Evolutionary conservation across 2,329 filamentous ascomycete species (phyloP), one percentile per base, ranked within the genome.

Genomic region (Harringtonia aguacate): DNA sequence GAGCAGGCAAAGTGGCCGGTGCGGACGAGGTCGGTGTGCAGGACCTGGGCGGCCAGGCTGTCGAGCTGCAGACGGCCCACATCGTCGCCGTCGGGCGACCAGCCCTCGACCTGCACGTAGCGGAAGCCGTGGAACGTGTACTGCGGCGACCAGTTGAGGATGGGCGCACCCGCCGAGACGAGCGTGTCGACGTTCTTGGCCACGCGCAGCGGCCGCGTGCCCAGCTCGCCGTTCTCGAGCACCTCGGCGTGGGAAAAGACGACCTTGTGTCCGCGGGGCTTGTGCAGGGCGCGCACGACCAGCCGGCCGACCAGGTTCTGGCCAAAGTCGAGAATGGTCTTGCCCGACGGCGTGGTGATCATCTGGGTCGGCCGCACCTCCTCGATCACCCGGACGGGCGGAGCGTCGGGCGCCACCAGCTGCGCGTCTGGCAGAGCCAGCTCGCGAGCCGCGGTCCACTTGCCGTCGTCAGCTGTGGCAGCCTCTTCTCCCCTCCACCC

Each of bases 261-360:
- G 47, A 49, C 67, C 67, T n/a, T 66, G 43, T 36, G 60, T 45
- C 8, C 52, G 21, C 28, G 68, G 51, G 3, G 63, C 66, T 40
- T 60, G 4, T 17, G 4, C 12, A 41, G 53, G 13, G 15, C 24
- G 4, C 31, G 35, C 12, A 77, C 50, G 0, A 58, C 56, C 2
- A 76, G 45, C 50, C 64, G 64, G 2, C 75, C 75, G 1, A 77
- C 73, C 0, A 78, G 57, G 49, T 79, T 77, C 52, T 79, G 73
- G 2, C 73, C 73, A 53, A 78, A 77, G 48, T 79, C 73, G 7
- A 78, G 46, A 2, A 77, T 57, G 0, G 59, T 67, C 50, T 72
- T 72, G 7, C 70, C 69, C 4, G 55, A 56, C 3, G 57, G 57
- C 15, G 56, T 61, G 46, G 49, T 55, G 13, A 61, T 60, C 29